Evolutionary conservation across 345 rosid species (phyloP).

Genomic region (Erysimum cheiranthoides): DNA sequence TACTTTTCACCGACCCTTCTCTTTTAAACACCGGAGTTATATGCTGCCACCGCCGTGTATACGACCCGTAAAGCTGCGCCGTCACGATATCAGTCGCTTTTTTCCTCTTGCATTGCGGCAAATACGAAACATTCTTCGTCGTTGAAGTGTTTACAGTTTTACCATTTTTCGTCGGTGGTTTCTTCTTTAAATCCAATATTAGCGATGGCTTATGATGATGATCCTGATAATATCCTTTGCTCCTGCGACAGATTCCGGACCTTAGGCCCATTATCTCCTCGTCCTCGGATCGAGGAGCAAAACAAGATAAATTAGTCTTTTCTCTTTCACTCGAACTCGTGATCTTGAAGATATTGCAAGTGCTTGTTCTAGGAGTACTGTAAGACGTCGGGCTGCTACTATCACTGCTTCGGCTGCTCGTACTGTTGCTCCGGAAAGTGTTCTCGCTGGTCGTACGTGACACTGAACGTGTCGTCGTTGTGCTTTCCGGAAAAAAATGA

Average conservation of each 20-base stretch:
- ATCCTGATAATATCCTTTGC: background rate
- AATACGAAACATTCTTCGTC: constrained; percentile 37
- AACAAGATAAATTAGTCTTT: constrained; percentile 37
- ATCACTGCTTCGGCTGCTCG: constrained; percentile 73
- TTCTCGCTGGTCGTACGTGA: constrained; percentile 64
- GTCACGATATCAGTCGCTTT: constrained; percentile 59
- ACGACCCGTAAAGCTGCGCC: constrained; percentile 61
- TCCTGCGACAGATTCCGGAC: background rate
- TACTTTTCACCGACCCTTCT: constrained; percentile 53
- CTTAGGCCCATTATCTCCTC: background rate
- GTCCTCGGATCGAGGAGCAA: constrained; percentile 31
- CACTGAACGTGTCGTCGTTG: constrained; percentile 34
- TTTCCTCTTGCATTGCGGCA: constrained; percentile 45
- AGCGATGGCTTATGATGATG: constrained; percentile 10
- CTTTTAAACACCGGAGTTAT: constrained; percentile 62
- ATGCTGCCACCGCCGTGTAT: constrained; percentile 75
- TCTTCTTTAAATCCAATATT: constrained; percentile 20
- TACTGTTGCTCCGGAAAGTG: constrained; percentile 72
- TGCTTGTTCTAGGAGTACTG: constrained; percentile 58
- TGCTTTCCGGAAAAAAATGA: constrained; percentile 60
- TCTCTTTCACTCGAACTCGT: constrained; percentile 25
- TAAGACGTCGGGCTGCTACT: constrained; percentile 56
- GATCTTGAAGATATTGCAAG: constrained; percentile 47
- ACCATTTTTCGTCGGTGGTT: constrained; percentile 21
- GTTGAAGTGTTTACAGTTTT: constrained; percentile 11